Evolutionary conservation across 805 yeast genomes (phyloP).

Genomic region (Saccharomyces eubayanus): DNA sequence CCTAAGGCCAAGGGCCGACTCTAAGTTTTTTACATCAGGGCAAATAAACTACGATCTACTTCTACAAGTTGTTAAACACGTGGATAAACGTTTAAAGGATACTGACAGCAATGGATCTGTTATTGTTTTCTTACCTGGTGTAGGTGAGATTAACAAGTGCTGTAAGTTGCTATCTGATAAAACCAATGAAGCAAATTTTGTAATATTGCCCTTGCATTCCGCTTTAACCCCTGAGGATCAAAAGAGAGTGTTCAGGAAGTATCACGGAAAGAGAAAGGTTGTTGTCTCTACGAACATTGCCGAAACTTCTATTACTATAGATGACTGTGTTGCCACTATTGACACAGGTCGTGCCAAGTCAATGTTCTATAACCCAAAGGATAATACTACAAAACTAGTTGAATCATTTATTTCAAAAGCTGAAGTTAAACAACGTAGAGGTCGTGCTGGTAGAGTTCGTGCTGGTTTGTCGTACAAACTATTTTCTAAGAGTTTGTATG

Average conservation of each 20-base stretch:
- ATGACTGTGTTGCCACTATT: slow-evolving; percentile 87
- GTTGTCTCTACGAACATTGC: slow-evolving; percentile 92
- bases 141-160: slow-evolving; percentile 71
- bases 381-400: slow-evolving; percentile 60
- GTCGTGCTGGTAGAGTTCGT: slow-evolving; percentile 96
- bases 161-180: slow-evolving; percentile 20
- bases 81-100: slow-evolving; percentile 41
- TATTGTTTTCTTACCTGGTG: slow-evolving; percentile 82
- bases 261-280: slow-evolving; percentile 60
- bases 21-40: slow-evolving; percentile 57
- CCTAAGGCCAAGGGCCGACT: slow-evolving; percentile 53
- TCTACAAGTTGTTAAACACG: slow-evolving; percentile 42
- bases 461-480: slow-evolving; percentile 76
- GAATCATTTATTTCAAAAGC: slow-evolving; percentile 89
- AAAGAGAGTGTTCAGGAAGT: slow-evolving; percentile 55
- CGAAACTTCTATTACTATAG: slow-evolving; percentile 92
- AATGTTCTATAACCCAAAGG: slow-evolving; percentile 56
- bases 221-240: slow-evolving; percentile 80
- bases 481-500: slow-evolving; percentile 56
- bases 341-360: slow-evolving; percentile 84
- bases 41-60: slow-evolving; percentile 70
- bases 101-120: slow-evolving; percentile 59
- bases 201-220: slow-evolving; percentile 75
- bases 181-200: slow-evolving; percentile 21
- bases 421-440: slow-evolving; percentile 83